These are phyloP conservation scores for Hansenula sp. DNA, from an alignment of 1,139 yeast species.

Conservation along the genomic window DNA sequence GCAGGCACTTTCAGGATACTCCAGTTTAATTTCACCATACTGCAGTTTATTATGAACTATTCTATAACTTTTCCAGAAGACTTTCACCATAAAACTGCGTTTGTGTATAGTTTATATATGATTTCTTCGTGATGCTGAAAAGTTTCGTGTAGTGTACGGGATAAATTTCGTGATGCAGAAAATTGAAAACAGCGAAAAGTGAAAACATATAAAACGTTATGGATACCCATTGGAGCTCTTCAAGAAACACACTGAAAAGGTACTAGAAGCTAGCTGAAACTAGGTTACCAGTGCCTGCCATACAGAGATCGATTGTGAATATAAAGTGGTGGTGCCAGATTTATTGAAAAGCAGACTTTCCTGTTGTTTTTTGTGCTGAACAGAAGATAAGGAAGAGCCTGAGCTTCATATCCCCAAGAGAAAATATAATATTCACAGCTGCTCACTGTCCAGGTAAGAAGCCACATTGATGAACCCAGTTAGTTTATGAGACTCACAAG, in stretches of 20 bases:
- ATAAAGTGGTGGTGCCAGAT: background rate
- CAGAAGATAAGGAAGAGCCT: too few relatives aligned
- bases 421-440: too few relatives aligned
- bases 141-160: background rate
- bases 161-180: background rate
- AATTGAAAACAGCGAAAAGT: background rate
- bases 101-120: too few relatives aligned
- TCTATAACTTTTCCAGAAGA: too few relatives aligned
- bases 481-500: background rate
- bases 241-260: too few relatives aligned
- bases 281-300: background rate
- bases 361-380: too few relatives aligned
- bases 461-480: background rate
- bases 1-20: constrained; percentile 15
- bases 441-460: too few relatives aligned
- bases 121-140: background rate
- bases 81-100: too few relatives aligned
- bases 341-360: too few relatives aligned
- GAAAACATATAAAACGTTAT: background rate
- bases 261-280: too few relatives aligned
- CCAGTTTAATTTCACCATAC: constrained; percentile 12
- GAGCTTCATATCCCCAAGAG: too few relatives aligned
- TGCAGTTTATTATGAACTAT: too few relatives aligned
- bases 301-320: background rate
- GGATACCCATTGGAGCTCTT: background rate